Base-by-base conservation (phyloP, 2,329 filamentous ascomycete species). In the Penicillium psychrosexuale region DNA sequence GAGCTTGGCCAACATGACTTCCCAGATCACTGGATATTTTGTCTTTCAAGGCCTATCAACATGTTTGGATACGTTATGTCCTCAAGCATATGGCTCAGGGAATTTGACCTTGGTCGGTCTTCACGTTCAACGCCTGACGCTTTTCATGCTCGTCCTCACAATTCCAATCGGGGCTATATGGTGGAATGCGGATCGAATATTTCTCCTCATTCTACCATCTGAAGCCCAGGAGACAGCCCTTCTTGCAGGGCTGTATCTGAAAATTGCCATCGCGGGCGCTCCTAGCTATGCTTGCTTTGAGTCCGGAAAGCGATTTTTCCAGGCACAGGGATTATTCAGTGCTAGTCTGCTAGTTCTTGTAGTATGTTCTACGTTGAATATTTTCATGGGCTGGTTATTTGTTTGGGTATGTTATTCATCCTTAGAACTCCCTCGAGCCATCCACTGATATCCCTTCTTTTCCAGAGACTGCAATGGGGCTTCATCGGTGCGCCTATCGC, bases 21-120 rank as follows among this genome's bases (percentile, higher is more conserved):
- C 86, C 36, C 89, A 85, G 61, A 91, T 91, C 62, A 87, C 82
- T 22, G 89, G 87, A 57, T 85, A 87, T 62, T 86, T 87, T 0
- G 83, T 88, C 15, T 87, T 89, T 66, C 87, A 90, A 68, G 88
- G 90, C n/a, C 81, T 96, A 12, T 87, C 90, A 0, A 96, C 91
- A 8, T 89, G 86, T 58, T 79, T 97, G 22, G 91, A 96, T 72
- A 96, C 91, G 0, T 83, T 97, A 4, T 96, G 91, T 70, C 84
- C 91, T 0, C 91, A 96, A 72, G 92, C 92, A 1, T 96, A 93
- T 68, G 91, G 92, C 3, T 92, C 88, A 0, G 91, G 92, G 0
- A 88, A 87, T 67, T 92, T 88, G 68, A 87, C 91, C 59, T 83
- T 97, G 6, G 91, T 97, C 57, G 91, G 89, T 1, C 72, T 92